These are phyloP conservation scores for Stramenopiles sp. DNA, from an alignment of 352 stramenopile genomes.

Conservation along the genomic window DNA sequence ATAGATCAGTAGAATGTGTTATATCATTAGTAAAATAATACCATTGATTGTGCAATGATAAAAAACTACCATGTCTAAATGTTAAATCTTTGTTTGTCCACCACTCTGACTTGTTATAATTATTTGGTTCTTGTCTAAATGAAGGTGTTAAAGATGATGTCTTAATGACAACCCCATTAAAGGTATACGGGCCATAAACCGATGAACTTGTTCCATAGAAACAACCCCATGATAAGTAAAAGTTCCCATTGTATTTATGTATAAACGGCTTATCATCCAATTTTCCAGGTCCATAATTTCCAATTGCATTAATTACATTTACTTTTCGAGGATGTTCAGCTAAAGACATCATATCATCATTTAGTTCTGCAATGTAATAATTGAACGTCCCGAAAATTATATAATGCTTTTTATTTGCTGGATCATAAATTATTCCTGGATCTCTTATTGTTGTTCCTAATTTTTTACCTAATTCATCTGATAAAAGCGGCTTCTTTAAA, in stretches of 20 bases:
- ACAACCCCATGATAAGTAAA: not conserved
- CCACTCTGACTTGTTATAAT: not conserved
- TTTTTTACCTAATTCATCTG: not conserved
- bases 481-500: not conserved
- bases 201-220: not conserved
- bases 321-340: not conserved
- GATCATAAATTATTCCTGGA: not conserved
- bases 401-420: not conserved
- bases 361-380: not conserved
- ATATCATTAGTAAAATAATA: not conserved
- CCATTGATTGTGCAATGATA: not conserved
- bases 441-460: not conserved
- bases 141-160: not conserved
- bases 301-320: not conserved
- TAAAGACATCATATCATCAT: not conserved
- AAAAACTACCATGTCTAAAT: not conserved
- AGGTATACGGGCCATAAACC: not conserved
- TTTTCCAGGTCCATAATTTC: not conserved
- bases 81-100: not conserved
- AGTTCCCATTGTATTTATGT: not conserved
- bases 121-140: not conserved
- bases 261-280: not conserved
- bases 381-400: not conserved
- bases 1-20: not conserved
- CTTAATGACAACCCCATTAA: not conserved